Evolutionary conservation across 768 basidiomycete species (phyloP).

Genomic region (Serendipita sp.): DNA sequence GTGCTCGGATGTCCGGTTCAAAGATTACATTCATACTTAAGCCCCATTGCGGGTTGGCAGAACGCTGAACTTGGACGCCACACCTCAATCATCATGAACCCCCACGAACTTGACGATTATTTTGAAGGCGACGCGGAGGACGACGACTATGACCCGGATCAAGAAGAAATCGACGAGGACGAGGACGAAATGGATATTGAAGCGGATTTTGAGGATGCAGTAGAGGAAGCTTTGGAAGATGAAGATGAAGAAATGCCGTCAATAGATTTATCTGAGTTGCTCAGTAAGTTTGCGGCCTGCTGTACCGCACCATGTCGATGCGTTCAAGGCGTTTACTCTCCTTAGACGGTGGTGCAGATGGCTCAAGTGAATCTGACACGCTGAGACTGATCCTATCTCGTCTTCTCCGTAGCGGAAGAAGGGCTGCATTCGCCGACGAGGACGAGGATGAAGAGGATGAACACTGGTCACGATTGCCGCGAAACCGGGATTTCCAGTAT

Average conservation of each 20-base stretch:
- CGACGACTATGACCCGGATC: slow-evolving; percentile 11
- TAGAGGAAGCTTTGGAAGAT: background rate
- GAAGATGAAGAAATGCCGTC: background rate
- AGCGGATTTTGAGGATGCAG: background rate
- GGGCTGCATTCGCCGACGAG: background rate
- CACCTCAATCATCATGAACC: background rate
- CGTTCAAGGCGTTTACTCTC: background rate
- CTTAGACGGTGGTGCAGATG: background rate
- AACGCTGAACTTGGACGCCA: background rate
- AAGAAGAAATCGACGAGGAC: slow-evolving; percentile 16
- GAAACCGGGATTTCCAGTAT: slow-evolving; percentile 19
- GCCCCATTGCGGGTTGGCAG: background rate
- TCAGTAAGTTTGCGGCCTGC: background rate
- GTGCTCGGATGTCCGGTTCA: background rate
- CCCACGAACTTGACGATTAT: background rate
- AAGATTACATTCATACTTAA: background rate
- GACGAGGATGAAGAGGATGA: slow-evolving; percentile 8
- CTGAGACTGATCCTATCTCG: background rate
- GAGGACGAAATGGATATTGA: slow-evolving; percentile 17
- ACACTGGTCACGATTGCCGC: background rate
- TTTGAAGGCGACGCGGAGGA: slow-evolving; percentile 3
- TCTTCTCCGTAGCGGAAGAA: background rate
- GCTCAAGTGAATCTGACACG: background rate
- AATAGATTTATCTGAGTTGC: background rate
- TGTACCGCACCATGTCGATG: background rate